phyloP scores from a whole-genome alignment of 202 grass and related monocot genomes.

The Musa balbisiana region DNA sequence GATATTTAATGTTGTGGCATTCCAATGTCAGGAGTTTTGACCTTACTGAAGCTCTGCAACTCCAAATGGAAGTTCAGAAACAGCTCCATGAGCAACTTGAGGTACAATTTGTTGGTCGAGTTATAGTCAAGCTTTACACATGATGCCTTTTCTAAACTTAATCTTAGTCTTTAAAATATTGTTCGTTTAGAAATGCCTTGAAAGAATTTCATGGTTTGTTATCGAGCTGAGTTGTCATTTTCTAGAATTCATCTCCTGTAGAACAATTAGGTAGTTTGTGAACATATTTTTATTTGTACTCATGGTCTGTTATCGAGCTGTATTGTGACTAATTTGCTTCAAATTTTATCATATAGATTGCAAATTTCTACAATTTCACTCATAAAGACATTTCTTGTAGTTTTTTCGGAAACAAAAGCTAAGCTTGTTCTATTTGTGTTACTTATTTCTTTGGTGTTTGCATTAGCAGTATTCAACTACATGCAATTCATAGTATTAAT shows the following conservation, averaged over 20 bases:
- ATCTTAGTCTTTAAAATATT: not conserved
- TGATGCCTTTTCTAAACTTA: not conserved
- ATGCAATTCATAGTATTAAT: too few species aligned
- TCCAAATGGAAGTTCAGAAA: slow-evolving; percentile 15
- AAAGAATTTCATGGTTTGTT: not conserved
- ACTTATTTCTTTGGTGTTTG: too few species aligned
- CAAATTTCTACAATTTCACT: too few species aligned
- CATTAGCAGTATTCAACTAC: too few species aligned
- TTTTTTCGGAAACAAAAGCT: too few species aligned
- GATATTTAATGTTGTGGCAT: not conserved
- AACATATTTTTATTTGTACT: not conserved
- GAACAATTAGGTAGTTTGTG: not conserved
- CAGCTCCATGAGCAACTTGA: slow-evolving; percentile 18
- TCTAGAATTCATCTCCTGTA: not conserved
- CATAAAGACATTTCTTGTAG: too few species aligned
- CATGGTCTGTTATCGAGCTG: too few species aligned
- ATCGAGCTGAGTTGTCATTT: not conserved
- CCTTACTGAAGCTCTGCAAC: slow-evolving; percentile 11
- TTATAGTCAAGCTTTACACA: not conserved
- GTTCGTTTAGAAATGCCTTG: not conserved
- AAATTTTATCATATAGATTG: too few species aligned
- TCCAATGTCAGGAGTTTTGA: slow-evolving; percentile 4
- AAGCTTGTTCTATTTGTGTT: too few species aligned
- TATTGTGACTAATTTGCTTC: too few species aligned
- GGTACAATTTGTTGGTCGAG: not conserved